Conservation (phyloP, 306 rosid genomes). For the Prinsepia uniflora region DNA sequence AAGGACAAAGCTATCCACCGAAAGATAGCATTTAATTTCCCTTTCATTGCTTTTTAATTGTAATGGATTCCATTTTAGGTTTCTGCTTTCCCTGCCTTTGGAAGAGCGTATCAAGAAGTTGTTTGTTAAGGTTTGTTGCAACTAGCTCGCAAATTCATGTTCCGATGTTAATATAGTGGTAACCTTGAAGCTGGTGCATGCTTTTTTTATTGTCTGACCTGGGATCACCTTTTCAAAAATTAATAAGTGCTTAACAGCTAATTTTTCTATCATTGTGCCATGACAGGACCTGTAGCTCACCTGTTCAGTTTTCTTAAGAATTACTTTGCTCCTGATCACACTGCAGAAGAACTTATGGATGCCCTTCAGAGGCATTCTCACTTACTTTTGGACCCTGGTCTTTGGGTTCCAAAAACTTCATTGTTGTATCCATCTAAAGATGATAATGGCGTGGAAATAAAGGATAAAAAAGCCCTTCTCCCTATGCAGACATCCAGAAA, state of each 20-base stretch:
- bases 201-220: background rate
- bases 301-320: slow-evolving; percentile 66
- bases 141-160: background rate
- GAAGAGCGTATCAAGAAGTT: slow-evolving; percentile 75
- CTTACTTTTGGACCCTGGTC: slow-evolving; percentile 48
- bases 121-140: slow-evolving; percentile 65
- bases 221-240: background rate
- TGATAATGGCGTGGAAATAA: slow-evolving; percentile 3
- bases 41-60: background rate
- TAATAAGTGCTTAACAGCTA: background rate
- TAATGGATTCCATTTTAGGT: slow-evolving; percentile 43
- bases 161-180: slow-evolving; percentile 6
- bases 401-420: slow-evolving; percentile 68
- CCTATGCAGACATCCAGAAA: slow-evolving; percentile 45
- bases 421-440: slow-evolving; percentile 32
- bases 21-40: background rate
- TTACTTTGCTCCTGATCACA: slow-evolving; percentile 70
- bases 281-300: slow-evolving; percentile 57
- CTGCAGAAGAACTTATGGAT: slow-evolving; percentile 47
- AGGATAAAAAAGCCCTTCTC: slow-evolving; percentile 14
- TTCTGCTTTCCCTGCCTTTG: slow-evolving; percentile 56
- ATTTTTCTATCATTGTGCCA: background rate
- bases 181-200: slow-evolving; percentile 3
- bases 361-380: slow-evolving; percentile 59
- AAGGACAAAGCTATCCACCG: too few relatives aligned